Base-by-base conservation (phyloP, 2,329 filamentous ascomycete species). In the Xylaria sp. region DNA sequence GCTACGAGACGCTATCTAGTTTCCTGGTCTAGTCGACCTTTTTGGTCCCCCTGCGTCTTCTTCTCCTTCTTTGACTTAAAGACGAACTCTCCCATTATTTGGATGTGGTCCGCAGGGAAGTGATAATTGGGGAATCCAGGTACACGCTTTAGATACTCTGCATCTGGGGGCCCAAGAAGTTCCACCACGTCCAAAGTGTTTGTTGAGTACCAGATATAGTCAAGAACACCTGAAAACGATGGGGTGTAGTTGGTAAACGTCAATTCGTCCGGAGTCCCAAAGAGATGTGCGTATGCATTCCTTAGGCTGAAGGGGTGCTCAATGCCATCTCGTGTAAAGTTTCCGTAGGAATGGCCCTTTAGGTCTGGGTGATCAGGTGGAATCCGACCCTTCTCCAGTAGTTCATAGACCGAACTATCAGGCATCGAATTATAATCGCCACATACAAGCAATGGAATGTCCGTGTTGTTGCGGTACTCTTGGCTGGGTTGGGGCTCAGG, bases 161-260 rank as follows among this genome's bases (percentile, higher is more conserved):
- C 88, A 79, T 98, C 94, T 2, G 97, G 93, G 52, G 95, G 92
- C 37, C 94, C 94, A 3, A 98, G 89, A 63, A 98, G 82, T 63
- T 92, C 92, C 20, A 93, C 91, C 28, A 97, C 92, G 78, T 96
- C 92, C 54, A 98, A 85, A 25, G 92, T 90, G 80, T 96, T 97
- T 67, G 94, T 95, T 66, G 94, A 94, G 82, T 97, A 99, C 94
- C 94, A 98, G 76, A 99, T 94, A 81, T 98, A 98, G 80, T 99
- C 96, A 74, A 99, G 92, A 66, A 97, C 93, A 71, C 94, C 94
- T 61, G 89, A 89, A 82, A 98, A 99, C n/a, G 90, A 90, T 0
- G 96, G 94, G 15, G 94, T 97, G 82, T 98, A 99, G 82, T 99
- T 99, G 56, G 96, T 99, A 80, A 97, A 99, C 4, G 90, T 90